A percentile compares a stretch with the other conserved stretches of the same genome.
These are phyloP conservation scores for Bothriochloa decipiens DNA, from an alignment of 176 grass and related monocot species.

Conservation along the genomic window DNA sequence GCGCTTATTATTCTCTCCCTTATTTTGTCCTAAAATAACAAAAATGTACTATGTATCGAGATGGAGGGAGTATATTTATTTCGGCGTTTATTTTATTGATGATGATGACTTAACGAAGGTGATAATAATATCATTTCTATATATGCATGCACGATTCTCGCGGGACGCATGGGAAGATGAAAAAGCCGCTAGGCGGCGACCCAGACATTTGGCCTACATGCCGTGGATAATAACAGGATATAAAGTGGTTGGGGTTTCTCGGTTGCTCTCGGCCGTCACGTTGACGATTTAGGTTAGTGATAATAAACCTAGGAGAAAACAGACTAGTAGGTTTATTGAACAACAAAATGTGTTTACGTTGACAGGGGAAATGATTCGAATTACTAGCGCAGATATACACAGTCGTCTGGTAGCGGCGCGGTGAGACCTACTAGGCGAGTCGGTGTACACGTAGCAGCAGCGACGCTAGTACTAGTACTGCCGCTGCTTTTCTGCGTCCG, in stretches of 20 bases:
- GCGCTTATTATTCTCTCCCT: no score
- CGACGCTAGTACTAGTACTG: constrained; percentile 1
- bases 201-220: background rate
- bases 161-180: background rate
- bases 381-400: no score
- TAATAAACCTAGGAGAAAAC: background rate
- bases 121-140: background rate
- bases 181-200: background rate
- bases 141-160: background rate
- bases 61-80: no score
- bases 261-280: background rate
- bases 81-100: background rate
- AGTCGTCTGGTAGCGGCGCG: background rate
- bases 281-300: background rate
- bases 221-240: background rate
- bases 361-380: no score
- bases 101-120: background rate
- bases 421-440: constrained; percentile 34
- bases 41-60: no score
- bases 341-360: no score
- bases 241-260: background rate
- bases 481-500: constrained; percentile 26
- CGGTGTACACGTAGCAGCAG: constrained; percentile 46
- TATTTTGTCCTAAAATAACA: no score
- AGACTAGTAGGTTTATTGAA: background rate